phyloP scores from a whole-genome alignment of 2,329 filamentous ascomycete genomes.

The Hymenoscyphus fraxineus region DNA sequence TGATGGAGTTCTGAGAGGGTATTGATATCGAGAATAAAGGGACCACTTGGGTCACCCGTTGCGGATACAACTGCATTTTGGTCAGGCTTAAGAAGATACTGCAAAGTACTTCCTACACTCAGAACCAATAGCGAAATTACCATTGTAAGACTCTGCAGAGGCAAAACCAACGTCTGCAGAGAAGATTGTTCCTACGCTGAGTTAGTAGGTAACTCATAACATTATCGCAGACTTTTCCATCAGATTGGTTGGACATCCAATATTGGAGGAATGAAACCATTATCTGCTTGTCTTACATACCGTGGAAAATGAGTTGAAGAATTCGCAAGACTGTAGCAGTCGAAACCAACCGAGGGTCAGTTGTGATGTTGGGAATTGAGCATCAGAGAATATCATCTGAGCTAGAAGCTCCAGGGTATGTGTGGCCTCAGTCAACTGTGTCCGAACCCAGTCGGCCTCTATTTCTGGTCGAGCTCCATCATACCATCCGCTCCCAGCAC shows the following conservation, averaged over 20 bases:
- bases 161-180: slow-evolving; percentile 45
- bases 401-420: slow-evolving; percentile 73
- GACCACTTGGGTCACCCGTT: slow-evolving; percentile 40
- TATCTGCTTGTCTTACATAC: slow-evolving; percentile 40
- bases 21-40: slow-evolving; percentile 66
- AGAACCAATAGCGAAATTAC: slow-evolving; percentile 70
- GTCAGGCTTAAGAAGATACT: slow-evolving; percentile 30
- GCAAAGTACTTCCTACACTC: slow-evolving; percentile 42
- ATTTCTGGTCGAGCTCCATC: slow-evolving; percentile 49
- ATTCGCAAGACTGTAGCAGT: slow-evolving; percentile 64
- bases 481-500: slow-evolving; percentile 43
- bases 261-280: too few species aligned
- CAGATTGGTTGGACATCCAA: neutral
- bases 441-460: slow-evolving; percentile 57
- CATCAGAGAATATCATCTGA: slow-evolving; percentile 59
- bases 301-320: slow-evolving; percentile 61
- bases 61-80: slow-evolving; percentile 33
- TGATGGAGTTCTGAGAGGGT: slow-evolving; percentile 71
- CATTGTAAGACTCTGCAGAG: slow-evolving; percentile 66
- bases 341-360: slow-evolving; percentile 69
- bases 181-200: slow-evolving; percentile 24
- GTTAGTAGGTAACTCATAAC: slow-evolving; percentile 9
- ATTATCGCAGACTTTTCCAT: neutral
- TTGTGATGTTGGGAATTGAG: slow-evolving; percentile 53
- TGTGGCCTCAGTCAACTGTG: slow-evolving; percentile 64